Conservation (phyloP, 148 eudicot genomes). For the Drosera capensis region DNA sequence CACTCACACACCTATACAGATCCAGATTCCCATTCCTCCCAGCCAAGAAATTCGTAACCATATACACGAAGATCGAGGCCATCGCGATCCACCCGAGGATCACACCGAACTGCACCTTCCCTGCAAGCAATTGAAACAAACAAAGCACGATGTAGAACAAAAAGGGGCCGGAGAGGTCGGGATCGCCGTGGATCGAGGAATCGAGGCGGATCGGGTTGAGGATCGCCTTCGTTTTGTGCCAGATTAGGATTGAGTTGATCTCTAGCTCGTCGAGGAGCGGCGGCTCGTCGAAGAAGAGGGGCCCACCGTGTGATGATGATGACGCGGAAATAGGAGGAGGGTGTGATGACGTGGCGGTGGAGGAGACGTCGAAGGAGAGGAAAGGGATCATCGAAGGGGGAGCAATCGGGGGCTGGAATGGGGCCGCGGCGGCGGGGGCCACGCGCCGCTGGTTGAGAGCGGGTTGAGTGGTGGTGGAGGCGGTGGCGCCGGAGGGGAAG, state of each 20-base stretch:
- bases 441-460: conserved; percentile 2
- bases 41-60: conserved; percentile 11
- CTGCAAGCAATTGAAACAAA: conserved; percentile 19
- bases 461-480: conserved; percentile 6
- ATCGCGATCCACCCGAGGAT: conserved; percentile 18
- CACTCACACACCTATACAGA: conserved; percentile 17
- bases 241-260: conserved; percentile 17
- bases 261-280: conserved; percentile 24
- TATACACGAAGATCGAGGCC: conserved; percentile 13
- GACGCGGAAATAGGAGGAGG: conserved; percentile 2
- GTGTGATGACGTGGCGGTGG: conserved; percentile 4
- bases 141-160: conserved; percentile 11
- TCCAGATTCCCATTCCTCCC: conserved; percentile 21
- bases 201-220: conserved; percentile 19
- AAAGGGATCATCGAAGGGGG: conserved; percentile 12
- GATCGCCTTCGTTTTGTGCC: conserved; percentile 15
- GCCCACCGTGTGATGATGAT: background rate
- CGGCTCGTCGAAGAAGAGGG: conserved; percentile 13
- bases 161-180: conserved; percentile 23
- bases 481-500: conserved; percentile 10
- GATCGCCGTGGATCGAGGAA: conserved; percentile 11
- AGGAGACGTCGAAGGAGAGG: conserved; percentile 19
- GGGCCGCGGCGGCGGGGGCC: conserved; percentile 9
- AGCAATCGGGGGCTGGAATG: conserved; percentile 15
- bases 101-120: conserved; percentile 22